Conservation (phyloP, 306 rosid species). For the Comarum palustre region DNA sequence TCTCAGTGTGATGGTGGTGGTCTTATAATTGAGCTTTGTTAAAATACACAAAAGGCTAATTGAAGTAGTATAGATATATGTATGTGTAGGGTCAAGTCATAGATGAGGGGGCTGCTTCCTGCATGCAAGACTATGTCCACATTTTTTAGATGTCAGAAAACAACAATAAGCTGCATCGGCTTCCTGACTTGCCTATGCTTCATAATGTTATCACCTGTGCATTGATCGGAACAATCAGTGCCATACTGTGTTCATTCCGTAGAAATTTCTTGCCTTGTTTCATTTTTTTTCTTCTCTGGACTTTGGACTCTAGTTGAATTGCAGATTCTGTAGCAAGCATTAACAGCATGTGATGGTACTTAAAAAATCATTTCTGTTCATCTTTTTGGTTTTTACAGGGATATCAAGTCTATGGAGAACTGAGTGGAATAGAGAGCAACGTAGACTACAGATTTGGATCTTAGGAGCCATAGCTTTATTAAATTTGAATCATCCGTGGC, state of each 20-base stretch:
- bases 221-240: conserved; percentile 6
- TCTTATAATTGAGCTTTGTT: neutral
- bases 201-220: neutral
- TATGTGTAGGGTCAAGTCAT: conserved; percentile 8
- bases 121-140: conserved; percentile 15
- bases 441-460: conserved; percentile 18
- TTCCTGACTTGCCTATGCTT: neutral
- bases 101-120: conserved; percentile 6
- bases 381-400: conserved; percentile 21
- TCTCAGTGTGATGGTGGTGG: conserved; percentile 1
- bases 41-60: neutral
- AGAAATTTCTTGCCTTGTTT: neutral
- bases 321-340: neutral
- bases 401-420: conserved; percentile 17
- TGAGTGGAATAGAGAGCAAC: conserved; percentile 30
- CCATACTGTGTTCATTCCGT: conserved; percentile 6
- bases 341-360: conserved; percentile 9
- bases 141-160: neutral
- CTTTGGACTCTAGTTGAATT: conserved; percentile 8
- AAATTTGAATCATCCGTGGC: conserved; percentile 52
- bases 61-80: neutral
- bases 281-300: neutral
- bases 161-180: neutral
- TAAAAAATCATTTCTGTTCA: conserved; percentile 13
- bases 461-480: conserved; percentile 23